Evolutionary conservation across 345 rosid species (phyloP).

Genomic region (Raphanus sativus): DNA sequence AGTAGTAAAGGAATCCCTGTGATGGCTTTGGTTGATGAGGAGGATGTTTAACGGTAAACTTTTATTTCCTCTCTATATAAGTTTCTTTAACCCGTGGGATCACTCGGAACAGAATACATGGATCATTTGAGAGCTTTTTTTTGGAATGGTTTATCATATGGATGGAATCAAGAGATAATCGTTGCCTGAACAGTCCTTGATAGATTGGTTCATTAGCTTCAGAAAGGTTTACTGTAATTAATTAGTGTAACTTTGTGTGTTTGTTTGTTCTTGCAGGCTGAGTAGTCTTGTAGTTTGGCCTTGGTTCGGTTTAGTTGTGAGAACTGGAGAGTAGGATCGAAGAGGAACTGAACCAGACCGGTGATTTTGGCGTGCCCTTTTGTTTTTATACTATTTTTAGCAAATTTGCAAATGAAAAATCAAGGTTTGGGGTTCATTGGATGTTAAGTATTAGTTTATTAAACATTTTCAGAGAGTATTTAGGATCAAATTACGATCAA

Average conservation of each 20-base stretch:
- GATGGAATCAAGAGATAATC: conserved; percentile 10
- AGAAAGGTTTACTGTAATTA: neutral
- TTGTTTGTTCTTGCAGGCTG: conserved; percentile 10
- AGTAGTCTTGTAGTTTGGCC: conserved; percentile 4
- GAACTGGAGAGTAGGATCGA: neutral
- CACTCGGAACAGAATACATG: neutral
- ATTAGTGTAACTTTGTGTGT: neutral
- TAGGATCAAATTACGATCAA: no score
- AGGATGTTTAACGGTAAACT: conserved; percentile 17
- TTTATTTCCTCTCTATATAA: neutral
- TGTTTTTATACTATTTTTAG: neutral
- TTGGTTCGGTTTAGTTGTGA: neutral
- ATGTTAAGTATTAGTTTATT: no score
- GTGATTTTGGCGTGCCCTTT: conserved; percentile 10
- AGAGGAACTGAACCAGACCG: conserved; percentile 5
- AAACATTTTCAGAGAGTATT: no score
- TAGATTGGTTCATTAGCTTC: conserved; percentile 14
- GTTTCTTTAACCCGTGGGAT: neutral
- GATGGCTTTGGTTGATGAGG: conserved; percentile 57
- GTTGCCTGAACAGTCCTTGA: no score
- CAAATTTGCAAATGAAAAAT: no score
- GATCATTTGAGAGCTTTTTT: conserved; percentile 11
- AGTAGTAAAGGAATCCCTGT: conserved; percentile 75
- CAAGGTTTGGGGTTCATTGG: no score
- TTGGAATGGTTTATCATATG: neutral